Conservation (phyloP, 192 early-diverging fungal genomes). For the Jimgerdemannia flammicorona region DNA sequence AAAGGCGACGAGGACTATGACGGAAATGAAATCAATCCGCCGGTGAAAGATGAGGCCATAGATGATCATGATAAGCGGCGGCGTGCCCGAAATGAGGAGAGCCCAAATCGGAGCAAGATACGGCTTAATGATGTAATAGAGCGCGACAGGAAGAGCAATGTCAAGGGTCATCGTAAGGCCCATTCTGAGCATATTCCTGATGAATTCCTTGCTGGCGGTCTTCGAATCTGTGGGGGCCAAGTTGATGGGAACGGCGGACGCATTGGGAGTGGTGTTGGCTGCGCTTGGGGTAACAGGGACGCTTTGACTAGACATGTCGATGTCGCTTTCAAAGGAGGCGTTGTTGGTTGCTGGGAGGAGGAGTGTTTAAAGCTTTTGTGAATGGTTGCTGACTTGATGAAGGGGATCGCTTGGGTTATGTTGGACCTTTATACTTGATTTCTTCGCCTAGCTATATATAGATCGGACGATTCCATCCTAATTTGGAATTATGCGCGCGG, state of each 20-base stretch:
- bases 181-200: conserved; percentile 1
- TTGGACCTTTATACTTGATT: too few relatives aligned
- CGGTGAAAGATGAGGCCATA: background rate
- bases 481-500: too few relatives aligned
- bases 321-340: too few relatives aligned
- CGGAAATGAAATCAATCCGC: conserved; percentile 16
- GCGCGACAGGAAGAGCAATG: conserved; percentile 2
- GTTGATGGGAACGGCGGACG: background rate
- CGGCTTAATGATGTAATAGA: conserved; percentile 16
- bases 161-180: background rate
- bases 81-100: conserved; percentile 29
- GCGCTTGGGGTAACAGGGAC: background rate
- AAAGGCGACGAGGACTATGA: conserved; percentile 27
- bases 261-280: background rate
- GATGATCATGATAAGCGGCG: conserved; percentile 20
- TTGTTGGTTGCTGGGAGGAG: too few relatives aligned
- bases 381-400: too few relatives aligned
- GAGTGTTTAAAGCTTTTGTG: background rate
- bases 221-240: background rate
- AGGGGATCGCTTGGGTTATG: too few relatives aligned
- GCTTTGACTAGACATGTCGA: too few relatives aligned
- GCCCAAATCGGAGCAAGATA: conserved; percentile 19
- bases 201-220: background rate
- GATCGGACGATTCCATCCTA: too few relatives aligned
- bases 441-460: too few relatives aligned